phyloP scores from a whole-genome alignment of 169 alveolate genomes.

The Plasmodium chabaudi region DNA sequence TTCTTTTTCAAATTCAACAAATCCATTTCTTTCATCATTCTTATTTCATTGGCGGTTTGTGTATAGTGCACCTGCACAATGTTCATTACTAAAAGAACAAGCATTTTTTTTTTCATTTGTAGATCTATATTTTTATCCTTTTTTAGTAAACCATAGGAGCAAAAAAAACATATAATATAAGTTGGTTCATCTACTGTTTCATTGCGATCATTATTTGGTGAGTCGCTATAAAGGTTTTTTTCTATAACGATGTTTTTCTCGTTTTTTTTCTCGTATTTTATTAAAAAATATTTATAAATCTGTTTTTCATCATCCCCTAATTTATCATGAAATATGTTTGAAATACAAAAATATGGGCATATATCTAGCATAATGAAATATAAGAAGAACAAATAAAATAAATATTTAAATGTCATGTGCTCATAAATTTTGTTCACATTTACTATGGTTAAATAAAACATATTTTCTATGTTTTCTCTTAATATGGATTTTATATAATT shows the following conservation, averaged over 20 bases:
- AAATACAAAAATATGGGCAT: not conserved
- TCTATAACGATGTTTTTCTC: not conserved
- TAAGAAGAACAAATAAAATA: conserved; percentile 48
- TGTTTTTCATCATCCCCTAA: not conserved
- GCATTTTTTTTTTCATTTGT: conserved; percentile 9
- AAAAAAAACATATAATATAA: conserved; percentile 15
- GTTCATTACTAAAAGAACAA: not conserved
- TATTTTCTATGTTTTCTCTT: conserved; percentile 18
- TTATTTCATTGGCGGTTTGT: not conserved
- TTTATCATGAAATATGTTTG: not conserved
- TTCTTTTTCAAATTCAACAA: not conserved
- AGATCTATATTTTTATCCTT: conserved; percentile 1
- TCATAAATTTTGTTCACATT: conserved; percentile 17
- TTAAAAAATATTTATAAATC: not conserved
- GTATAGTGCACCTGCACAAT: conserved; percentile 10
- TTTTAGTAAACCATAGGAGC: conserved; percentile 15
- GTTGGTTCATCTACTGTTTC: not conserved
- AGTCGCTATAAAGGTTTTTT: not conserved
- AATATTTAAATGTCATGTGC: conserved; percentile 24
- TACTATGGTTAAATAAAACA: conserved; percentile 22
- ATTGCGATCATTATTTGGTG: not conserved
- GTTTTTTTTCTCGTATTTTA: not conserved
- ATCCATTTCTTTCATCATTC: not conserved
- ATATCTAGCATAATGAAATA: conserved; percentile 46
- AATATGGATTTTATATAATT: not conserved